phyloP scores from a whole-genome alignment of 371 early-diverging fungal species.

The Lichtheimia ramosa region DNA sequence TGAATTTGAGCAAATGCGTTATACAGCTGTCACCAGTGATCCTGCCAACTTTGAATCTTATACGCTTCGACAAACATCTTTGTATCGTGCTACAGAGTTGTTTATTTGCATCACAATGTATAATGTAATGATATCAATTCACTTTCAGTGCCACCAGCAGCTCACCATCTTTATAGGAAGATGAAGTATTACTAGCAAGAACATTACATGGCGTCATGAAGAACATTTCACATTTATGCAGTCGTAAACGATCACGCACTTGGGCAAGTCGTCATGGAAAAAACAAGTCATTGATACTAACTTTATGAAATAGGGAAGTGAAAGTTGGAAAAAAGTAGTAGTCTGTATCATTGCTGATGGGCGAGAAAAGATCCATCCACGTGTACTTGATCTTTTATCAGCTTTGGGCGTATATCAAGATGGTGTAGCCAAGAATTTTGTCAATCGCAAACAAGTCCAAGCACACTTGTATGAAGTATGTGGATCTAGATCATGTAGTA shows the following conservation, averaged over 20 bases:
- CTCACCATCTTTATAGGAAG: constrained; percentile 57
- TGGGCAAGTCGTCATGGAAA: constrained; percentile 28
- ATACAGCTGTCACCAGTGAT: constrained; percentile 77
- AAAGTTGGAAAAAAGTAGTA: constrained; percentile 90
- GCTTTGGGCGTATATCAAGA: constrained; percentile 91
- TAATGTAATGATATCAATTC: constrained; percentile 57
- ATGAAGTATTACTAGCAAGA: constrained; percentile 82
- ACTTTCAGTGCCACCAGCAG: background rate
- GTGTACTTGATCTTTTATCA: constrained; percentile 79
- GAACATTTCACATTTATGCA: constrained; percentile 84
- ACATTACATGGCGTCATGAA: constrained; percentile 84
- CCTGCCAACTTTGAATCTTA: constrained; percentile 82
- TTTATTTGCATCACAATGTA: constrained; percentile 91
- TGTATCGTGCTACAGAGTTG: constrained; percentile 76
- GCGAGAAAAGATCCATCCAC: constrained; percentile 70
- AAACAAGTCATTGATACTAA: background rate
- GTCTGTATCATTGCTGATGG: constrained; percentile 88
- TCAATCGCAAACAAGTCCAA: constrained; percentile 56
- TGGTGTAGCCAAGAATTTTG: constrained; percentile 74
- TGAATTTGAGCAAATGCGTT: constrained; percentile 76
- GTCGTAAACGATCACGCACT: constrained; percentile 61
- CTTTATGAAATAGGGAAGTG: constrained; percentile 65
- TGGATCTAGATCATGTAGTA: background rate
- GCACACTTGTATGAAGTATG: constrained; percentile 84
- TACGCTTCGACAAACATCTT: constrained; percentile 77